A percentile compares a stretch with the other conserved stretches of the same genome.
phyloP scores from a whole-genome alignment of 805 yeast species.

The Schwanniomyces sp. region DNA sequence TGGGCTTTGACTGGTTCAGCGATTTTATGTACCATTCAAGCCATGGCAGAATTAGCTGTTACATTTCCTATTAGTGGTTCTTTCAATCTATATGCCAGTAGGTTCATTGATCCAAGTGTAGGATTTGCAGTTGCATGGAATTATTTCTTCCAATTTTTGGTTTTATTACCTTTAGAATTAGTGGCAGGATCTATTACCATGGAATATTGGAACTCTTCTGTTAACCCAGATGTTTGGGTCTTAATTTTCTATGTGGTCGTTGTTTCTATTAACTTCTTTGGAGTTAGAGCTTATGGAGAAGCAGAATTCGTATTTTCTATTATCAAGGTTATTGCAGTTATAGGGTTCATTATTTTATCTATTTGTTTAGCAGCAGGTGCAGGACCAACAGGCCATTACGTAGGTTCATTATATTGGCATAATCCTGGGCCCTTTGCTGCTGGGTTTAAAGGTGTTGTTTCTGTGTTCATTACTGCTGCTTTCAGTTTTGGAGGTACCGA shows the following conservation, averaged over 20 bases:
- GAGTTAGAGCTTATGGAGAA: constrained; percentile 49
- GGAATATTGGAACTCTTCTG: constrained; percentile 30
- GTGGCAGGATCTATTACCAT: constrained; percentile 37
- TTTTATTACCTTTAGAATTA: constrained; percentile 64
- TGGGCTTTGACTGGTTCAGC: constrained; percentile 38
- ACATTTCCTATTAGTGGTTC: constrained; percentile 44
- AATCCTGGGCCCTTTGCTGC: constrained; percentile 68
- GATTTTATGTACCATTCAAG: constrained; percentile 39
- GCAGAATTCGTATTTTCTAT: constrained; percentile 63
- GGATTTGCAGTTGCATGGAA: constrained; percentile 77
- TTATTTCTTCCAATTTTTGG: constrained; percentile 57
- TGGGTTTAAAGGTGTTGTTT: constrained; percentile 67
- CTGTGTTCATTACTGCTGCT: constrained; percentile 76
- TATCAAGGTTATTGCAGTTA: constrained; percentile 56
- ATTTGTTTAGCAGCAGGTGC: constrained; percentile 58
- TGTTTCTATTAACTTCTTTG: constrained; percentile 34
- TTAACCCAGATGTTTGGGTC: constrained; percentile 39
- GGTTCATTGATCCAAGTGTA: constrained; percentile 64
- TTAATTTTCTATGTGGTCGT: constrained; percentile 33
- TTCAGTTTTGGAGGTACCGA: constrained; percentile 78
- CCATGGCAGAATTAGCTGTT: constrained; percentile 48
- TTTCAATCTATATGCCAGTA: constrained; percentile 56
- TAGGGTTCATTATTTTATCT: constrained; percentile 62
- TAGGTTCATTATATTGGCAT: constrained; percentile 61
- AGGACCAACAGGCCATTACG: constrained; percentile 51